Evolutionary conservation across 1,284 basidiomycete genomes (phyloP), one percentile per base, ranked within the genome.

Genomic region (Prillingera fragicola): DNA sequence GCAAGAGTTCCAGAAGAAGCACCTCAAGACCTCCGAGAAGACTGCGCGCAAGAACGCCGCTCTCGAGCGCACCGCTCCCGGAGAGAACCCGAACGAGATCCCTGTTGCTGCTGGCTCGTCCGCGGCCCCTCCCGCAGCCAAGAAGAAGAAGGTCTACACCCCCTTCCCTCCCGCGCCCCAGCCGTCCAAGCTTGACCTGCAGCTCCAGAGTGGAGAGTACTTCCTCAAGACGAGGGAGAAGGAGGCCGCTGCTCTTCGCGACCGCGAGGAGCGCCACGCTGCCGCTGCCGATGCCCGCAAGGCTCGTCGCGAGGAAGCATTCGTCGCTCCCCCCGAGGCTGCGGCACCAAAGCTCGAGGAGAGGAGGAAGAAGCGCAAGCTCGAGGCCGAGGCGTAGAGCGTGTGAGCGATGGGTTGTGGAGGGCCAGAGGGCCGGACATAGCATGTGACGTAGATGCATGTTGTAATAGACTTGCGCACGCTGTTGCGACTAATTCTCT

Each of bases 101-200:
- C 49, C 57, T 2, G 46, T 45, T 17, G 46, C 47, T 14, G 32
- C 43, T 25, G 1, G 29, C 8, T n/a, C 42, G 3, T 1, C 56
- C 5, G 23, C 48, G 36, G 50, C 59, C 35, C 42, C 45, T 21
- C 54, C 43, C 3, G 28, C 49, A 10, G 32, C 33, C 59, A 75
- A 77, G 33, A 78, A 81, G 63, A 91, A 96, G 80, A 97, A 97
- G 72, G 78, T 84, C n/a, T 99, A 98, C 70, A 99, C 95, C 12
- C 95, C 95, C 3, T 99, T 98, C 81, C 95, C 95, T 24, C 95
- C 95, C 21, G 77, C 92, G 5, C 95, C 95, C 62, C 78, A 82
- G 56, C 92, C 90, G 27, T 83, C 89, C 62, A 98, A 98, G 83
- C 77, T 97, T 64, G 94, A 99, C 70, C 68, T 92, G 43, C 86